Percentiles rank a stretch among this genome's conserved stretches.
phyloP scores from a whole-genome alignment of 2,329 filamentous ascomycete genomes.

The Teratosphaeria nubilosa region DNA sequence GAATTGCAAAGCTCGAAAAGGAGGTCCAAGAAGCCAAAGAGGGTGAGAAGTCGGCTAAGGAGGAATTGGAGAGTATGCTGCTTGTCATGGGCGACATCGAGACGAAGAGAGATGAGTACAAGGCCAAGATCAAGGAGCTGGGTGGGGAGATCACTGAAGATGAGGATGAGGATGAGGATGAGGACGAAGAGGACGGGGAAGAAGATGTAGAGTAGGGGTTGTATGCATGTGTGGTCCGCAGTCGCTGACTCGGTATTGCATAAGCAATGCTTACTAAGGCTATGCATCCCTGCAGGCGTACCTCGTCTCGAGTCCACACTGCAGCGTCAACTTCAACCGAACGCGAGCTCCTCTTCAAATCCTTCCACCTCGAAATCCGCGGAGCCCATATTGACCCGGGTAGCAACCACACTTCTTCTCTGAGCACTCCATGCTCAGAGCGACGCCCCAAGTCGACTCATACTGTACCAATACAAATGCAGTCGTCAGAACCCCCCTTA shows the following conservation, averaged over 20 bases:
- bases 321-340: neutral
- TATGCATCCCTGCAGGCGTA: neutral
- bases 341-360: neutral
- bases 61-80: slow-evolving; percentile 40
- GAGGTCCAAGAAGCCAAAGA: slow-evolving; percentile 15
- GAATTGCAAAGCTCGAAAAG: slow-evolving; percentile 5
- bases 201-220: slow-evolving; percentile 3
- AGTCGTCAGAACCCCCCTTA: no score
- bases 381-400: no score
- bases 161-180: slow-evolving; percentile 21
- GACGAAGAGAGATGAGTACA: slow-evolving; percentile 28
- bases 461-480: no score
- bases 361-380: neutral
- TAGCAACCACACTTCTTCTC: neutral
- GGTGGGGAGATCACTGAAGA: slow-evolving; percentile 24
- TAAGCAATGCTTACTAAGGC: neutral
- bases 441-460: no score
- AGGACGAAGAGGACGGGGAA: slow-evolving; percentile 17
- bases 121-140: slow-evolving; percentile 15
- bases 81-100: slow-evolving; percentile 39
- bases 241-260: neutral
- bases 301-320: neutral
- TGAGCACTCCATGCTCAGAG: neutral
- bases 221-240: neutral
- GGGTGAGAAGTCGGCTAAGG: slow-evolving; percentile 31